A percentile compares a stretch with the other conserved stretches of the same genome.
phyloP scores from a whole-genome alignment of 768 basidiomycete species.

The Russula virescens region DNA sequence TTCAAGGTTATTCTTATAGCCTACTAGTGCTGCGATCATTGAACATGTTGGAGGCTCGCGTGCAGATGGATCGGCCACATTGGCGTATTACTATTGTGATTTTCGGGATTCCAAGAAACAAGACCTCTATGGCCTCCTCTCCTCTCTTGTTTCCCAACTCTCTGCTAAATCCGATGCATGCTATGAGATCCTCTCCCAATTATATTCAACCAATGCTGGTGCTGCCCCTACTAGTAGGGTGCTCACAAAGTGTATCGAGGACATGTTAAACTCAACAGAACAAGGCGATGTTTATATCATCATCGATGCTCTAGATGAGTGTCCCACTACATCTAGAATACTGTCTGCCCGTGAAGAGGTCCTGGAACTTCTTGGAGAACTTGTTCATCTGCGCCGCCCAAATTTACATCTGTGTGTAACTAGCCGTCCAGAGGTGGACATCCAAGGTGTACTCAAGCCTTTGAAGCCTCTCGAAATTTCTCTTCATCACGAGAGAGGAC shows the following conservation, averaged over 20 bases:
- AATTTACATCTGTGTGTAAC: neutral
- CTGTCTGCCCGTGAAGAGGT: neutral
- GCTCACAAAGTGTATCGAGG: neutral
- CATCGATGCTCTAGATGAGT: conserved; percentile 13
- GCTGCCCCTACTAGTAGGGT: neutral
- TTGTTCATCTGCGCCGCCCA: neutral
- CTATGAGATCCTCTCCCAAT: neutral
- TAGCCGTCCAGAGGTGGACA: conserved; percentile 7
- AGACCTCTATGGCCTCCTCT: neutral
- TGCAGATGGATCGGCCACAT: neutral
- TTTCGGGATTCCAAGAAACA: conserved; percentile 4
- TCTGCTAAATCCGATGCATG: neutral
- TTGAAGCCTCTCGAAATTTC: neutral
- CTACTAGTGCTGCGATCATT: neutral
- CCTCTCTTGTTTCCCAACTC: conserved; percentile 2
- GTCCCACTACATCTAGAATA: neutral
- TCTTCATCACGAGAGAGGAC: conserved; percentile 2
- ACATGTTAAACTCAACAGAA: neutral
- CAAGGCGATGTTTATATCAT: neutral
- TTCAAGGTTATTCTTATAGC: neutral
- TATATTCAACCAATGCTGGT: neutral
- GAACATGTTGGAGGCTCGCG: neutral
- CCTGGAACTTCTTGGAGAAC: neutral
- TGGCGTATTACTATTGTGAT: conserved; percentile 8
- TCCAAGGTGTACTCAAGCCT: neutral